Evolutionary conservation across 2,329 filamentous ascomycete species (phyloP).

Genomic region (Ophiostoma novo-ulmi): DNA sequence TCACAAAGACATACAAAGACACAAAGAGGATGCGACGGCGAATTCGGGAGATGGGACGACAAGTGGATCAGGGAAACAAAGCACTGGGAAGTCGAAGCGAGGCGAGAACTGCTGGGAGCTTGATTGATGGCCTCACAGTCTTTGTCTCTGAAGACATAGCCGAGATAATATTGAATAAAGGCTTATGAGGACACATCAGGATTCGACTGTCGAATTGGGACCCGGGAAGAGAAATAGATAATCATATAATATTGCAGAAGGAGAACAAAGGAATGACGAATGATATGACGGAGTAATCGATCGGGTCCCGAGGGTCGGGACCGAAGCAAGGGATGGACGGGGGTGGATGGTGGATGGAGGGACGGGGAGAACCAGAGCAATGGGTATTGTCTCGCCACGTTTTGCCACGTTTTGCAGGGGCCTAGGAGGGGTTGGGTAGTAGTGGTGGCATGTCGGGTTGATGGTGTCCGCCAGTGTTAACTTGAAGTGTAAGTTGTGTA

Average conservation of each 20-base stretch:
- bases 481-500: background rate
- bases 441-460: background rate
- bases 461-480: background rate
- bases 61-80: slow-evolving; percentile 3
- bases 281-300: background rate
- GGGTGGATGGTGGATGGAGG: background rate
- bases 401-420: slow-evolving; percentile 13
- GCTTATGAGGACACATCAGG: background rate
- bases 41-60: slow-evolving; percentile 10
- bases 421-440: background rate
- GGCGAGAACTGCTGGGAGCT: background rate
- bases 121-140: background rate
- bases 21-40: slow-evolving; percentile 1
- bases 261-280: background rate
- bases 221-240: background rate
- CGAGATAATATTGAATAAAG: slow-evolving; percentile 3
- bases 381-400: slow-evolving; percentile 7
- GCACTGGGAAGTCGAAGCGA: slow-evolving; percentile 1
- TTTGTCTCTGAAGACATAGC: background rate
- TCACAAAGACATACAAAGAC: background rate
- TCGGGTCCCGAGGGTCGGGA: slow-evolving; percentile 13
- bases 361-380: slow-evolving; percentile 7
- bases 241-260: background rate
- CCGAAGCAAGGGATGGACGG: slow-evolving; percentile 11
- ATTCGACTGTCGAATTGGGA: background rate